These are phyloP conservation scores for Trypanosoma brucei DNA, from an alignment of 208 protist genomes.

Conservation along the genomic window DNA sequence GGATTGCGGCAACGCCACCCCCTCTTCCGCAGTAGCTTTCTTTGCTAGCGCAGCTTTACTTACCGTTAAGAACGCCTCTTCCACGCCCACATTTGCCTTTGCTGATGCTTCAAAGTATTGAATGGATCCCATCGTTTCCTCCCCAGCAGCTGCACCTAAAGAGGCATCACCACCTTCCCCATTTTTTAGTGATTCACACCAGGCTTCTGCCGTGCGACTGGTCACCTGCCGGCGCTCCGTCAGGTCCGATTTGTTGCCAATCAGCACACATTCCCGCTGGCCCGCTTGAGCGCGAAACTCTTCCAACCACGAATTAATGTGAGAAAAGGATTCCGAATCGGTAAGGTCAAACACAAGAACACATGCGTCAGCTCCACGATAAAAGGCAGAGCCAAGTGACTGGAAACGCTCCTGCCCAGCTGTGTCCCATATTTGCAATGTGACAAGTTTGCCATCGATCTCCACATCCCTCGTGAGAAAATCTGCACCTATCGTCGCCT, in stretches of 20 bases:
- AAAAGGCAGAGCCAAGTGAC: conserved; percentile 98
- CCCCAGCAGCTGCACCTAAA: background rate
- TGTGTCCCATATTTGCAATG: conserved; percentile 95
- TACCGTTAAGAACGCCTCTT: conserved; percentile 95
- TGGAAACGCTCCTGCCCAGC: conserved; percentile 99
- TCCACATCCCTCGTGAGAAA: conserved; percentile 98
- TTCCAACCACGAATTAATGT: conserved; percentile 95
- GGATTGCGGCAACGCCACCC: conserved; percentile 50
- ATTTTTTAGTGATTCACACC: conserved; percentile 89
- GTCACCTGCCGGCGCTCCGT: conserved; percentile 91
- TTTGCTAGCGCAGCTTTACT: conserved; percentile 65
- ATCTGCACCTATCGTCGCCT: conserved; percentile 99
- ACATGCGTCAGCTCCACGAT: conserved; percentile 98
- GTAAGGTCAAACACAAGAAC: conserved; percentile 90
- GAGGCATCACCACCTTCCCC: conserved; percentile 7
- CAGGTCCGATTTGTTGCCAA: conserved; percentile 99
- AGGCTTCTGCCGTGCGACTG: conserved; percentile 91
- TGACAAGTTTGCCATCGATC: conserved; percentile 95
- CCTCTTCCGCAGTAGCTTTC: conserved; percentile 55
- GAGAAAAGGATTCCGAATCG: conserved; percentile 76
- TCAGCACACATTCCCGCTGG: conserved; percentile 96
- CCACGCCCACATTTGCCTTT: conserved; percentile 97
- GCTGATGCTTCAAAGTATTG: conserved; percentile 98
- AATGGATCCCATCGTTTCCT: conserved; percentile 55
- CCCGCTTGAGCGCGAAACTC: conserved; percentile 97